phyloP scores from a whole-genome alignment of 768 basidiomycete genomes.

The Boletus tylopilopsis region DNA sequence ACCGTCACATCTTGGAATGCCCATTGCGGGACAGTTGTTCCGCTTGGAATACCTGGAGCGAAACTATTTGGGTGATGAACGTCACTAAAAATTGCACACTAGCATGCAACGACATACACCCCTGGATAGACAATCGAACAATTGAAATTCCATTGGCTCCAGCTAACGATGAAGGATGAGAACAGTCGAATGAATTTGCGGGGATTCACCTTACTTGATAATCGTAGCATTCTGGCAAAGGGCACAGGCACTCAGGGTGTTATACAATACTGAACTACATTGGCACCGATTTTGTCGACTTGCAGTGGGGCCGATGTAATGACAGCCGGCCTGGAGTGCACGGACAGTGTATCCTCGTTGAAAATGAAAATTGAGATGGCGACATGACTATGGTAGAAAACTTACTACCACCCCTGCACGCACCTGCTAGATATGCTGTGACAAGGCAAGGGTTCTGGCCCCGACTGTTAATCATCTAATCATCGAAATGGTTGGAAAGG shows the following conservation, averaged over 20 bases:
- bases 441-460: constrained; percentile 46
- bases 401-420: constrained; percentile 42
- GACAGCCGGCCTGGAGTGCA: constrained; percentile 32
- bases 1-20: constrained; percentile 56
- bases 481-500: background rate
- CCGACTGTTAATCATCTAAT: constrained; percentile 39
- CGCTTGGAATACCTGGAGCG: constrained; percentile 42
- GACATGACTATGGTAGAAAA: constrained; percentile 1
- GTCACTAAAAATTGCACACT: background rate
- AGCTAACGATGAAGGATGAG: constrained; percentile 32
- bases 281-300: constrained; percentile 35
- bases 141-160: constrained; percentile 48
- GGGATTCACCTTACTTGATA: constrained; percentile 27
- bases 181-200: background rate
- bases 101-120: constrained; percentile 14
- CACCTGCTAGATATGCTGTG: constrained; percentile 40
- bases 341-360: constrained; percentile 38
- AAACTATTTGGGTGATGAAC: constrained; percentile 32
- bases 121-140: constrained; percentile 36
- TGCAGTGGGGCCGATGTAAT: constrained; percentile 32
- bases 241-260: constrained; percentile 53
- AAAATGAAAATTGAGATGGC: constrained; percentile 5
- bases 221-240: constrained; percentile 46
- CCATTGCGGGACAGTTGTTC: constrained; percentile 55
- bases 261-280: constrained; percentile 56